Evolutionary conservation across 2,329 filamentous ascomycete genomes (phyloP), one percentile per base, ranked within the genome.

Genomic region (Xylariomycetidae sp.): DNA sequence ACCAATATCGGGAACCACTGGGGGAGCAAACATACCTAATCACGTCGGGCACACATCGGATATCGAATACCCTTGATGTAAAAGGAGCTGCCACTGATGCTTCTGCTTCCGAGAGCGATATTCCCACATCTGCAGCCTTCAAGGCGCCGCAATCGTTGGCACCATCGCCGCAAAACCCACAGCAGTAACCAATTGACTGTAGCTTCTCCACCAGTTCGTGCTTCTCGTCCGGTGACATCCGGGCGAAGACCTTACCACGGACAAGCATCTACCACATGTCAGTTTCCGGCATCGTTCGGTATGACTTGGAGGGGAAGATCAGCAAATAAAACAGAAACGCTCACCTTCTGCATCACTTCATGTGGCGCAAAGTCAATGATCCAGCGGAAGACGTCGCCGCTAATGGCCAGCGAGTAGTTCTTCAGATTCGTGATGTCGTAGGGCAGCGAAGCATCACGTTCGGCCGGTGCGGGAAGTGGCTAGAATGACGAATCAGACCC

Each of bases 191-290:
- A 44, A 98, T 87, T 49, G 85, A 90, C 57, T 98, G 93, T 4
- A 98, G 72, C 58, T 95, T 98, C 58, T 96, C 92, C 3, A 98
- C 88, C 2, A 98, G 69, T 58, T 98, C 93, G 54, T 95, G 89
- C 58, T 98, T 98, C 60, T 98, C 92, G 55, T 98, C 93, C 0
- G 92, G 93, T 2, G 90, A 96, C 92, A 98, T 98, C 48, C 92
- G 83, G 4, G 92, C 93, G 59, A 94, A 98, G 2, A 98, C 87
- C 59, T 92, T 90, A 17, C 90, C 89, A 34, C 76, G 76, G 22
- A 95, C 82, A 34, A 98, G 84, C 80, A 96, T 90, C 70, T 92
- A 57, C 10, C 20, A 16, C 2, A n/a, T n/a, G 16, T 49, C 33
- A 50, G 37, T 24, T 23, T 29, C n/a, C 28, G 29, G 17, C 13